Evolutionary conservation across 2,329 filamentous ascomycete species (phyloP), one percentile per base, ranked within the genome.

Genomic region (Eutypella sp.): DNA sequence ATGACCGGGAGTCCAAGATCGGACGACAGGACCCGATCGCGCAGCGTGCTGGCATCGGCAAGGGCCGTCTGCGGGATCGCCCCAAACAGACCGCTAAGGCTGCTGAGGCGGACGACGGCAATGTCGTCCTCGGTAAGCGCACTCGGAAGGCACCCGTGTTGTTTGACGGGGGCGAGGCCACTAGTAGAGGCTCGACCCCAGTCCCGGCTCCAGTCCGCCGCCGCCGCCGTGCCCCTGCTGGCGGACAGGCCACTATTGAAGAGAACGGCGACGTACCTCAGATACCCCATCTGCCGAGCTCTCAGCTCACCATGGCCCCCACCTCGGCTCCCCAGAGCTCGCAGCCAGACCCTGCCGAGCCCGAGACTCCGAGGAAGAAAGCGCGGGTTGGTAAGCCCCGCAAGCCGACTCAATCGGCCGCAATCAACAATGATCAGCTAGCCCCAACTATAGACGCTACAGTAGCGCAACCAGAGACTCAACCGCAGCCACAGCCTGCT

Each of bases 81-180:
- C 76, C 75, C 6, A 75, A 73, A 58, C 75, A 75, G 54, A 82
- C 77, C 3, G 75, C 73, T 48, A 80, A 80, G 61, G 75, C 77
- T n/a, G 74, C 75, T 10, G 78, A 82, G 55, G 70, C 75, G 10
- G 69, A 69, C 4, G 71, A 72, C 33, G 64, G 67, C 16, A 51
- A 69, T 1, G 68, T 75, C 20, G 64, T 76, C 3, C 69, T 70
- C 10, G 75, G 76, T 39, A 81, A 81, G 57, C 69, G 79, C 23
- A 66, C 68, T n/a, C 69, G 76, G 43, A 79, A 75, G 55, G 71
- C 75, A 2, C 72, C 76, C 2, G 69, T 70, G 41, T 53, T 74
- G 9, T 74, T 76, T 37, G 75, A 78, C 38, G 74, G 74, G 31
- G 68, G 70, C 45, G 71, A 76, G 48, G 71, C 75, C 34, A 62